These are phyloP conservation scores for Talaromyces borbonicus DNA, from an alignment of 495 filamentous ascomycete genomes.

Conservation along the genomic window DNA sequence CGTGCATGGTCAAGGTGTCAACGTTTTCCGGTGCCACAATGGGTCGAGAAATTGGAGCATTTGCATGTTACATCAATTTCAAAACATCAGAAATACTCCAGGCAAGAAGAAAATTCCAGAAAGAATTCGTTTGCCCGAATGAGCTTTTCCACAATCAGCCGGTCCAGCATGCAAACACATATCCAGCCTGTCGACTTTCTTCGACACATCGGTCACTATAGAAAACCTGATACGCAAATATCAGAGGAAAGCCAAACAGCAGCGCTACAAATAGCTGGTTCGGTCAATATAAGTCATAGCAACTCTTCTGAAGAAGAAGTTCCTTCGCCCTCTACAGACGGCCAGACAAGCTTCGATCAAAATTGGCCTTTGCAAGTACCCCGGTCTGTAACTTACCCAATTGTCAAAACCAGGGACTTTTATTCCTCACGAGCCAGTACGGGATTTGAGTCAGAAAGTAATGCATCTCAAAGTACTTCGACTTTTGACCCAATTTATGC, in stretches of 20 bases:
- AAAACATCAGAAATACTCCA: conserved; percentile 34
- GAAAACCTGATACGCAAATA: background rate
- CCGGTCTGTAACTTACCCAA: background rate
- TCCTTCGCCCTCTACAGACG: background rate
- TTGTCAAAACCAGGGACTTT: background rate
- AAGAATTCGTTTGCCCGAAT: background rate
- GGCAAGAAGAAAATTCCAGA: conserved; percentile 36
- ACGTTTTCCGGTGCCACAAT: conserved; percentile 54
- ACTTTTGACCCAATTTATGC: background rate
- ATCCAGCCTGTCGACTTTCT: background rate
- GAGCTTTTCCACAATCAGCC: conserved; percentile 1
- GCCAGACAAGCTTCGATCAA: background rate
- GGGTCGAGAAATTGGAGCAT: conserved; percentile 43
- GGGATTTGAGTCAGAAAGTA: background rate
- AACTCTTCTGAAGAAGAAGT: background rate
- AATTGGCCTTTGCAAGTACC: background rate
- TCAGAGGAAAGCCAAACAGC: background rate
- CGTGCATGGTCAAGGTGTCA: conserved; percentile 56
- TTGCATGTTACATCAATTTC: conserved; percentile 35
- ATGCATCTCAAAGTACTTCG: background rate
- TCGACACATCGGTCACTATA: background rate
- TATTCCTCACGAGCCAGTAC: background rate
- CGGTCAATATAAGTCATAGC: background rate
- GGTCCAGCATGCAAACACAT: background rate
- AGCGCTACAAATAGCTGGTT: background rate